These are phyloP conservation scores for Asterochloris erici DNA, from an alignment of 139 green algal genomes.

Conservation along the genomic window DNA sequence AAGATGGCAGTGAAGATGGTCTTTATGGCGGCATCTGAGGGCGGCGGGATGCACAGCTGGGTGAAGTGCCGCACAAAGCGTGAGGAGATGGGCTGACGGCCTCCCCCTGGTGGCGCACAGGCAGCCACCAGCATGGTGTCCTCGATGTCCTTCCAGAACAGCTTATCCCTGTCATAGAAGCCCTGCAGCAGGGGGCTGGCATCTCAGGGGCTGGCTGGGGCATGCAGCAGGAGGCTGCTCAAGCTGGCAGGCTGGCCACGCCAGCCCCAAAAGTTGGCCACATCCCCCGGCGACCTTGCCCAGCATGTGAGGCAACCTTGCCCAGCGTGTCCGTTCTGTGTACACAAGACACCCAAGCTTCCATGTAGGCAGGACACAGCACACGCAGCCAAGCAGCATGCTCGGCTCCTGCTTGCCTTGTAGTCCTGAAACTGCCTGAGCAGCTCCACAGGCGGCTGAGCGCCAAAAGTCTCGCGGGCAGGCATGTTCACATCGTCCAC, in stretches of 20 bases:
- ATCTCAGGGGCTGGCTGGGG: too few species aligned
- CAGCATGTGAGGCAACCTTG: too few species aligned
- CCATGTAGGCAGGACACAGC: background rate
- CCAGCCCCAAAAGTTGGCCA: too few species aligned
- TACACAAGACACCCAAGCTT: too few species aligned
- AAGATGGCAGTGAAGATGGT: constrained; percentile 80
- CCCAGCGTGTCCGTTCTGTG: too few species aligned
- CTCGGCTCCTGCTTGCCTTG: constrained; percentile 8
- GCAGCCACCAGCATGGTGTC: constrained; percentile 64
- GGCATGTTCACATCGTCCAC: constrained; percentile 93
- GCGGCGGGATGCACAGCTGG: constrained; percentile 71
- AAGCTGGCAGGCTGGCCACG: too few species aligned
- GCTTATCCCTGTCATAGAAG: constrained; percentile 83
- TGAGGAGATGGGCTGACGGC: constrained; percentile 66
- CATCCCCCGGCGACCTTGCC: too few species aligned
- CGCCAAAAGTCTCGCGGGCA: constrained; percentile 73
- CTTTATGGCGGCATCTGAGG: constrained; percentile 52
- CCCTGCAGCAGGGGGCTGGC: constrained; percentile 19
- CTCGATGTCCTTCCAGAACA: constrained; percentile 84
- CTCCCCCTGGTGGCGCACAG: constrained; percentile 74
- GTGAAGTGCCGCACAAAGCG: constrained; percentile 84
- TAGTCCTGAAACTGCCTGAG: constrained; percentile 83
- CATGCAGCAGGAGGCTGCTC: too few species aligned
- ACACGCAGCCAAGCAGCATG: background rate
- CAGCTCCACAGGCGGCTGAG: constrained; percentile 82